These are phyloP conservation scores for Fraxinus quadrangulata DNA, from an alignment of 257 asterid genomes.

Conservation along the genomic window DNA sequence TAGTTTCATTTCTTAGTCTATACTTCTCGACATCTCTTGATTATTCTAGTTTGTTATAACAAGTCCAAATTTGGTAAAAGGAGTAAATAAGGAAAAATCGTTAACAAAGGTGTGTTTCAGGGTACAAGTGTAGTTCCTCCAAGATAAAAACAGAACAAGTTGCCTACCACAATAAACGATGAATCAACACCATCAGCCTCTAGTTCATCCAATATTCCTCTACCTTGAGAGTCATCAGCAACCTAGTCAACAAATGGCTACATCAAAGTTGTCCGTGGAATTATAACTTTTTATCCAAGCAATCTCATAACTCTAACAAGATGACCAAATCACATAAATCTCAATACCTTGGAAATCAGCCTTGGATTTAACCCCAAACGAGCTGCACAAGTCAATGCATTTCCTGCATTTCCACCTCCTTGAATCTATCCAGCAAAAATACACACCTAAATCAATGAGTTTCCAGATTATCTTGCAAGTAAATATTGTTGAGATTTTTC, in stretches of 20 bases:
- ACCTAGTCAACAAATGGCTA: constrained; percentile 47
- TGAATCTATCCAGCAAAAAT: constrained; percentile 50
- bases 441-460: neutral
- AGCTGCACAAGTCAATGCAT: constrained; percentile 88
- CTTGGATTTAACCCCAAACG: constrained; percentile 82
- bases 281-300: neutral
- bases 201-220: constrained; percentile 77
- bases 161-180: constrained; percentile 70
- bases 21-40: neutral
- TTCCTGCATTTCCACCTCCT: constrained; percentile 97
- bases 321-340: constrained; percentile 17
- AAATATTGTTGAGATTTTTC: too few relatives aligned
- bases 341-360: constrained; percentile 76
- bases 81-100: neutral
- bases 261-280: neutral
- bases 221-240: constrained; percentile 92
- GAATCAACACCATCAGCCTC: constrained; percentile 85
- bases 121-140: constrained; percentile 2
- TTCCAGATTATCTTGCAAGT: neutral
- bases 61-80: neutral
- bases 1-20: neutral
- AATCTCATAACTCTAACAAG: constrained; percentile 14
- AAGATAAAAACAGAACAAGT: neutral
- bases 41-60: neutral
- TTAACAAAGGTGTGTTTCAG: neutral